Conservation (phyloP, 345 rosid species). For the Citrus glauca region DNA sequence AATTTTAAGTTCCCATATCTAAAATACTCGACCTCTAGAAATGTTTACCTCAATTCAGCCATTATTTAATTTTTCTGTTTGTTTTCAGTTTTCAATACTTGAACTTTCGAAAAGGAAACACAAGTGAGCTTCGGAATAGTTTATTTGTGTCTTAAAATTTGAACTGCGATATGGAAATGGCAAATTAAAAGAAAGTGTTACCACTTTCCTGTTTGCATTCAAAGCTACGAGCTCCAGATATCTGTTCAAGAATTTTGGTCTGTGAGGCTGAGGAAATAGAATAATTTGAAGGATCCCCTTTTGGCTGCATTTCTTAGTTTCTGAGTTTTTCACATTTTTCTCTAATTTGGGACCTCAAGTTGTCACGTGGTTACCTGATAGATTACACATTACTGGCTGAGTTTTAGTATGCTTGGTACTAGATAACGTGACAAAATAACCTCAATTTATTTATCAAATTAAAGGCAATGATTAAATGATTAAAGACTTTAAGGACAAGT, state of each 20-base stretch:
- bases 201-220: background rate
- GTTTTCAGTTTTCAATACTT: background rate
- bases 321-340: background rate
- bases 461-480: background rate
- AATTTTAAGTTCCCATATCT: background rate
- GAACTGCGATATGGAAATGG: constrained; percentile 1
- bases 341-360: background rate
- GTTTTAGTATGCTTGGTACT: background rate
- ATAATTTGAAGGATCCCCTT: background rate
- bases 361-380: background rate
- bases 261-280: background rate
- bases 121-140: background rate
- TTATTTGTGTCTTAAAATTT: background rate
- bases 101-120: background rate
- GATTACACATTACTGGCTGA: background rate
- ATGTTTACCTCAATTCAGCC: background rate
- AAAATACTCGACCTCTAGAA: background rate
- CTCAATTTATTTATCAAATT: background rate
- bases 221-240: background rate
- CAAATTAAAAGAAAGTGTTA: background rate
- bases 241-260: background rate
- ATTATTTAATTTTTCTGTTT: background rate
- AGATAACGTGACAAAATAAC: background rate
- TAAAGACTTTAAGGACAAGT: background rate
- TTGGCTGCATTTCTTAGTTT: background rate